Base-by-base conservation (phyloP, 2,329 filamentous ascomycete species). In the Aspergillus alliaceus region DNA sequence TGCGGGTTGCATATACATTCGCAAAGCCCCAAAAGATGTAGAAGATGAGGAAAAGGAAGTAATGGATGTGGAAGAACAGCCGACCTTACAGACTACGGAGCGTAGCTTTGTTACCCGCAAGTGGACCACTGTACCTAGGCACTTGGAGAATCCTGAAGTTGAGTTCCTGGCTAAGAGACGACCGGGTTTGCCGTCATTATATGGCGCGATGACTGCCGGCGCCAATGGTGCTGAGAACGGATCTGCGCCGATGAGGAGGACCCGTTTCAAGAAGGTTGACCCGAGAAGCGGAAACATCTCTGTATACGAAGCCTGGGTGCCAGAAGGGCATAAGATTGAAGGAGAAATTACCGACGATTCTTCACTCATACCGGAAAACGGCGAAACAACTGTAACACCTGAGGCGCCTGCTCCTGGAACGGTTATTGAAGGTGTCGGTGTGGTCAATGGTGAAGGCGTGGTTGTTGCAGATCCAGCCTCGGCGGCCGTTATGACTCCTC, bases 241-340 rank as follows among this genome's bases (percentile, higher is more conserved):
- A 11, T 66, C 66, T 8, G 83, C 51, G 73, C 82, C 85, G 4
- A 90, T 95, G 66, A 88, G 90, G 7, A 89, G 89, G 67, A 91
- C 90, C 0, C 95, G 89, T 22, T 90, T 97, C 53, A 86, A 90
- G 66, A 87, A 89, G 63, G 79, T 88, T 11, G 91, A 96, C 69
- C 87, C 88, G 4, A 85, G 86, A 1, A 82, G 81, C 24, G 93
- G 93, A 24, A 93, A 93, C 65, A 83, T 90, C 9, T 91, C 90
- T 59, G 87, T 93, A 2, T 91, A 95, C 72, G 91, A 96, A 67
- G 86, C 95, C 7, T 89, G 91, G 20, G 83, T 96, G 4, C 84
- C 86, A 5, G 90, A 93, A 56, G 92, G 91, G 0, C 90, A 95
- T 70, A 79, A 80, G 5, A 83, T 96, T 0, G 90, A 93, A 61